Conservation (phyloP, 345 rosid species). For the Carallia brachiata region DNA sequence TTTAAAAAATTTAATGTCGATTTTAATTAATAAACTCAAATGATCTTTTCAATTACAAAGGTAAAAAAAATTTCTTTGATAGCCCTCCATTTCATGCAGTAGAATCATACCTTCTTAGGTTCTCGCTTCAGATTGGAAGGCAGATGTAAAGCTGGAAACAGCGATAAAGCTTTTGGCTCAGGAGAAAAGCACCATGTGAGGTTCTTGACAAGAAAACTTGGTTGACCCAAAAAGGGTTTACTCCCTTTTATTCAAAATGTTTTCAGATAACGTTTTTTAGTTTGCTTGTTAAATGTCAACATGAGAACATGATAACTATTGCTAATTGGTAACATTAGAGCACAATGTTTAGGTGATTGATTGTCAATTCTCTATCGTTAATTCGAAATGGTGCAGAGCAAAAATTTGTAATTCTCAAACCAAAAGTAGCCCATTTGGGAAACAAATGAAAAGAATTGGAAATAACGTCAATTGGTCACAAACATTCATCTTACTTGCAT, state of each 20-base stretch:
- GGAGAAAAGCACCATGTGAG: not conserved
- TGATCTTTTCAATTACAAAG: too few relatives aligned
- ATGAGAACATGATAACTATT: not conserved
- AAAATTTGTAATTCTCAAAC: not conserved
- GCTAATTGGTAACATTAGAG: conserved; percentile 2
- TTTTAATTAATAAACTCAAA: too few relatives aligned
- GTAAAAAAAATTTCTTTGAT: too few relatives aligned
- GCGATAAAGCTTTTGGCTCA: not conserved
- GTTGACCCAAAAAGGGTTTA: not conserved
- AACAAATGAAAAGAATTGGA: not conserved
- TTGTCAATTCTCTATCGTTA: conserved; percentile 7
- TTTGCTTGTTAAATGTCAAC: not conserved
- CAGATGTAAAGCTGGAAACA: not conserved
- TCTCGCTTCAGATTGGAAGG: not conserved
- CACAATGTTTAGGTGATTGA: conserved; percentile 1
- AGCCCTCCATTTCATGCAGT: not conserved
- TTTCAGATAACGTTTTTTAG: not conserved
- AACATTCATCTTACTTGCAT: conserved; percentile 6
- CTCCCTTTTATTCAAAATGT: conserved; percentile 21
- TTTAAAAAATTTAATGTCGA: too few relatives aligned
- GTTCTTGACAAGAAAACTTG: not conserved
- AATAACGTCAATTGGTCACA: not conserved
- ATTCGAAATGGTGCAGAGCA: not conserved
- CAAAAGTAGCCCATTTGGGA: not conserved
- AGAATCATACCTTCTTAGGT: not conserved